These are phyloP conservation scores for Botrytis aclada DNA, from an alignment of 2,329 filamentous ascomycete genomes.

Conservation along the genomic window DNA sequence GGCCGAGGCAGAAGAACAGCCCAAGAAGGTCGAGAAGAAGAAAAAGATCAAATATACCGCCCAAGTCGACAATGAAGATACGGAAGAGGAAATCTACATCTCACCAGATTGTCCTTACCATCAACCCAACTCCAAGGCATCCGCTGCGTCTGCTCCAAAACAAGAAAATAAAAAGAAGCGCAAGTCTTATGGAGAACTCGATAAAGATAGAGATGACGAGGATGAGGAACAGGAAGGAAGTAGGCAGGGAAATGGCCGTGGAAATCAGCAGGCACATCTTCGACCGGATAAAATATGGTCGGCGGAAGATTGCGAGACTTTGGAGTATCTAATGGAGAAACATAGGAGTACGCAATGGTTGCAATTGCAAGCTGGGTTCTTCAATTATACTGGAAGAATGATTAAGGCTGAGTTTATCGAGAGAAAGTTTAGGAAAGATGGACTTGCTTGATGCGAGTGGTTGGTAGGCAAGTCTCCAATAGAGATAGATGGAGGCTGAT, in stretches of 20 bases:
- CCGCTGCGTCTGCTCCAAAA: neutral
- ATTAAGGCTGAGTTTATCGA: constrained; percentile 33
- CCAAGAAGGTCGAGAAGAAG: neutral
- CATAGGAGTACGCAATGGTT: constrained; percentile 35
- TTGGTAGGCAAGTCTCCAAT: neutral
- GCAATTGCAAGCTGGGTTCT: constrained; percentile 36
- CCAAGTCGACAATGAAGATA: neutral
- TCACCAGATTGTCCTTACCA: constrained; percentile 7
- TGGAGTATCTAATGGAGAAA: constrained; percentile 32
- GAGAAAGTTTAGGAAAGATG: constrained; percentile 35
- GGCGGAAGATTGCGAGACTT: constrained; percentile 31
- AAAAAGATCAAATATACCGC: neutral
- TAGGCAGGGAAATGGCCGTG: neutral
- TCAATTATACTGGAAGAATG: constrained; percentile 37
- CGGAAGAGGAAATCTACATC: constrained; percentile 3
- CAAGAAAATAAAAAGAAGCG: constrained; percentile 8
- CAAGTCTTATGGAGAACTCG: constrained; percentile 6
- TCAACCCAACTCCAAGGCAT: neutral
- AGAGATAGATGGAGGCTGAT: too few species aligned
- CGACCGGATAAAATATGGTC: constrained; percentile 32
- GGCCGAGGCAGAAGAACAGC: neutral
- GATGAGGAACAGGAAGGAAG: neutral
- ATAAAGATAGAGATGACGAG: neutral
- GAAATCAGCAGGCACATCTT: constrained; percentile 17
- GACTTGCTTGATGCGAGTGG: neutral